A percentile compares a stretch with the other conserved stretches of the same genome.
These are phyloP conservation scores for Saksenaea oblongispora DNA, from an alignment of 371 early-diverging fungal species.

Conservation along the genomic window DNA sequence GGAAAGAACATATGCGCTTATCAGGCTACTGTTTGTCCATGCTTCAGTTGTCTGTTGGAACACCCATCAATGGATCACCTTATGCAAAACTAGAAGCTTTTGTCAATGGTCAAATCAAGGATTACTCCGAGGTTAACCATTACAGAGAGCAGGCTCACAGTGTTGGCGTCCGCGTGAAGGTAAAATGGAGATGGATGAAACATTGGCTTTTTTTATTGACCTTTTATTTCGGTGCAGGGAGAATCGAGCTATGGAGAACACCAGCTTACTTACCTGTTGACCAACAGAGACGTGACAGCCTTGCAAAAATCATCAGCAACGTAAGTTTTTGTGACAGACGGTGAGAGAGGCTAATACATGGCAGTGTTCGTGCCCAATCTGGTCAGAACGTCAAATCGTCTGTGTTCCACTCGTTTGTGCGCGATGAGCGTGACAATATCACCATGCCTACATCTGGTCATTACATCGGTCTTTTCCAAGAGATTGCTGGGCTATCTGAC, in stretches of 20 bases:
- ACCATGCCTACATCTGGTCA: constrained; percentile 76
- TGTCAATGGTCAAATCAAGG: constrained; percentile 38
- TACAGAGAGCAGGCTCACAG: constrained; percentile 31
- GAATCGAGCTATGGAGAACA: constrained; percentile 58
- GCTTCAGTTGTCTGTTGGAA: constrained; percentile 15
- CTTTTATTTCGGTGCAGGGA: constrained; percentile 21
- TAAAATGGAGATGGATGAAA: neutral
- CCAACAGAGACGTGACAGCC: constrained; percentile 75
- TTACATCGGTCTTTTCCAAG: constrained; percentile 53
- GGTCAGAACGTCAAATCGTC: constrained; percentile 84
- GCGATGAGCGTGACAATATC: constrained; percentile 75
- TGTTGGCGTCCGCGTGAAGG: constrained; percentile 38
- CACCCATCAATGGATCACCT: constrained; percentile 39
- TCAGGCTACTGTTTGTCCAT: neutral
- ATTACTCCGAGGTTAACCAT: constrained; percentile 38
- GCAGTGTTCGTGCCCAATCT: constrained; percentile 80
- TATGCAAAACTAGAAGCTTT: constrained; percentile 36
- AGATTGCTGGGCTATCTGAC: constrained; percentile 58
- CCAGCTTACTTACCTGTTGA: constrained; percentile 63
- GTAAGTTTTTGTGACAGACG: constrained; percentile 28
- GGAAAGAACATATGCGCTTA: neutral
- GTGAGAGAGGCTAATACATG: neutral
- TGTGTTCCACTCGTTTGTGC: constrained; percentile 62
- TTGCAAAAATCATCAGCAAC: constrained; percentile 70
- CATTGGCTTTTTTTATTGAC: neutral